A percentile compares a stretch with the other conserved stretches of the same genome.
phyloP scores from a whole-genome alignment of 2,329 filamentous ascomycete species.

The Leptodontidium sp. region DNA sequence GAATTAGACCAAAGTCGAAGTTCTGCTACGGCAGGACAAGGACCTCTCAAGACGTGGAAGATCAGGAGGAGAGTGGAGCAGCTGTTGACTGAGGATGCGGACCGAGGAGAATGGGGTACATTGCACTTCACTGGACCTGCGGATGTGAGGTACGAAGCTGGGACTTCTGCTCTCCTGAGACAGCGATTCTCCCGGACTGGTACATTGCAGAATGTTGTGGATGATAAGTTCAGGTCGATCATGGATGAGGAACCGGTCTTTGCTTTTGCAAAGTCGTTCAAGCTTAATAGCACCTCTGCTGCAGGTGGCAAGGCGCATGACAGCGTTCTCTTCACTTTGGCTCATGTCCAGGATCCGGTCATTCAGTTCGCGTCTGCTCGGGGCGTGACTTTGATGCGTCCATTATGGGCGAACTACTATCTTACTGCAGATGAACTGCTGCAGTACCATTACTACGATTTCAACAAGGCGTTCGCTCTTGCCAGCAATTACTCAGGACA shows the following conservation, averaged over 20 bases:
- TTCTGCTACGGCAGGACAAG: slow-evolving; percentile 49
- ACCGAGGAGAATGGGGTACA: slow-evolving; percentile 85
- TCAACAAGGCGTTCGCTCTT: slow-evolving; percentile 66
- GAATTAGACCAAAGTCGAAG: slow-evolving; percentile 57
- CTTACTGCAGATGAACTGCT: slow-evolving; percentile 68
- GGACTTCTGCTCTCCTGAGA: slow-evolving; percentile 71
- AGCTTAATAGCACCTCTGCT: slow-evolving; percentile 51
- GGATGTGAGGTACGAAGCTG: slow-evolving; percentile 73
- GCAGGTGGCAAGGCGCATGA: slow-evolving; percentile 48
- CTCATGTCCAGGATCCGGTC: slow-evolving; percentile 79
- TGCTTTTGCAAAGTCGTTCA: slow-evolving; percentile 75
- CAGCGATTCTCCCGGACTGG: slow-evolving; percentile 74
- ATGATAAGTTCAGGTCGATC: slow-evolving; percentile 72
- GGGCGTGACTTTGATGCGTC: slow-evolving; percentile 79
- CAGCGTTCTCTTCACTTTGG: slow-evolving; percentile 76
- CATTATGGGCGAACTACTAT: slow-evolving; percentile 83
- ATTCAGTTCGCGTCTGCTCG: slow-evolving; percentile 80
- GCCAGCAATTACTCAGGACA: slow-evolving; percentile 79
- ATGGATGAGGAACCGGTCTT: slow-evolving; percentile 84
- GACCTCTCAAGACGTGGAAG: slow-evolving; percentile 70
- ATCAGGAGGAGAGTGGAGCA: slow-evolving; percentile 67
- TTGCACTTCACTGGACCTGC: slow-evolving; percentile 78
- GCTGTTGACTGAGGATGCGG: slow-evolving; percentile 76
- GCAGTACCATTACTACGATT: slow-evolving; percentile 80
- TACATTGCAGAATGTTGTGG: slow-evolving; percentile 70